Percentiles rank a stretch among this genome's conserved stretches.
phyloP scores from a whole-genome alignment of 352 stramenopile genomes.

The Phytophthora syringae region DNA sequence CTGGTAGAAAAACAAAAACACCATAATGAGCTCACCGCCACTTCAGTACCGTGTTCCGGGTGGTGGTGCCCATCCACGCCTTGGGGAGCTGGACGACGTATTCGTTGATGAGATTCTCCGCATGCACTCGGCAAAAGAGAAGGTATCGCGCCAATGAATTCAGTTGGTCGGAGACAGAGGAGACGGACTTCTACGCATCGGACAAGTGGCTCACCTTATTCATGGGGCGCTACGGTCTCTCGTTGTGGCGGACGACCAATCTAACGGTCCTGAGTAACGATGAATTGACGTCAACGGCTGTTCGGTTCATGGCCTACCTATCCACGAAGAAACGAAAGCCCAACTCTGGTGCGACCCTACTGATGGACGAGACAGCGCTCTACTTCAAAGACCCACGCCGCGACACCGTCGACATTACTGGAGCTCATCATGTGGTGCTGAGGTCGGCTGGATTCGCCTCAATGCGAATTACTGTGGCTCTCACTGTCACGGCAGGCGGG shows the following conservation, averaged over 20 bases:
- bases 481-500: not conserved
- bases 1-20: too few species aligned
- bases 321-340: constrained; percentile 7
- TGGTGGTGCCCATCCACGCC: too few species aligned
- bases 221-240: constrained; percentile 32
- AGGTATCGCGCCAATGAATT: constrained; percentile 17
- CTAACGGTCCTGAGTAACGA: constrained; percentile 28
- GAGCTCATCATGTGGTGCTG: constrained; percentile 4
- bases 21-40: too few species aligned
- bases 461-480: not conserved
- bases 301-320: constrained; percentile 11
- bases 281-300: constrained; percentile 14
- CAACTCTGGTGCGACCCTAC: constrained; percentile 7
- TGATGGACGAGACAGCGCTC: constrained; percentile 32
- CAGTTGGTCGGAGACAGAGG: constrained; percentile 6
- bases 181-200: constrained; percentile 19
- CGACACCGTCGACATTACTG: constrained; percentile 1
- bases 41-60: too few species aligned
- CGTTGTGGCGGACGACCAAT: constrained; percentile 23
- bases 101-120: too few species aligned
- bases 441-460: constrained; percentile 1
- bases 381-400: constrained; percentile 27
- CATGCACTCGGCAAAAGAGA: constrained; percentile 11
- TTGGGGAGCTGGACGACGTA: too few species aligned
- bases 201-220: constrained; percentile 32